Base-by-base conservation (phyloP, 495 filamentous ascomycete species). In the Aspergillus nanangensis region DNA sequence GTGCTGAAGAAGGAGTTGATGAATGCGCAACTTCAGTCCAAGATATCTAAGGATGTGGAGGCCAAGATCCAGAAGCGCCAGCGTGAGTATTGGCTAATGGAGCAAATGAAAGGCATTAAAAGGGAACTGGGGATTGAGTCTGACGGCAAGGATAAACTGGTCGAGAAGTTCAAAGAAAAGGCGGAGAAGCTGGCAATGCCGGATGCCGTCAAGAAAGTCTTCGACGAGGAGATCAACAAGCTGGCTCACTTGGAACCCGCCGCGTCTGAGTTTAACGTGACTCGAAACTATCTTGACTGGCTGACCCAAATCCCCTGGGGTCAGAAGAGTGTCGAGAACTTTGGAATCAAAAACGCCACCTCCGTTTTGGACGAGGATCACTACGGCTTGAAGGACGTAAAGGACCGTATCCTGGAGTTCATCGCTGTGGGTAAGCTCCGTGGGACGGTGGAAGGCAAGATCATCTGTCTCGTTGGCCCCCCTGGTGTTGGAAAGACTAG, bases 91-190 rank as follows among this genome's bases (percentile, higher is more conserved):
- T 99, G 89, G 88, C 71, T 99, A 15, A 92, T 93, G 88, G 93
- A 99, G 64, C 94, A 99, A 58, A 94, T 97, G 91, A 97, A 96
- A 69, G 94, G 90, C n/a, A 97, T 99, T 57, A 83, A 87, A 48
- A 77, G 92, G 43, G 94, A 99, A 62, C 77, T 99, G 17, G 94
- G 94, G 11, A 89, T 96, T 44, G 94, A 97, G 65, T 93, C 88
- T 3, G 93, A 99, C 57, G 93, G 94, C 24, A 99, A 96, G 64
- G 93, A 99, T 48, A 96, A 96, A 67, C 77, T 99, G 20, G 87
- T 97, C 2, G 94, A 97, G 66, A 93, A 86, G 59, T 99, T 97
- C 70, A 92, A 86, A 66, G 91, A 96, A 61, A 96, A 95, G 71
- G 90, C 89, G 0, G 80, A 81, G 49, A 96, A 94, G 64, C 73